Percentiles rank a stretch among this genome's conserved stretches.
phyloP scores from a whole-genome alignment of 2,329 filamentous ascomycete species.

The Grosmannia huntii region DNA sequence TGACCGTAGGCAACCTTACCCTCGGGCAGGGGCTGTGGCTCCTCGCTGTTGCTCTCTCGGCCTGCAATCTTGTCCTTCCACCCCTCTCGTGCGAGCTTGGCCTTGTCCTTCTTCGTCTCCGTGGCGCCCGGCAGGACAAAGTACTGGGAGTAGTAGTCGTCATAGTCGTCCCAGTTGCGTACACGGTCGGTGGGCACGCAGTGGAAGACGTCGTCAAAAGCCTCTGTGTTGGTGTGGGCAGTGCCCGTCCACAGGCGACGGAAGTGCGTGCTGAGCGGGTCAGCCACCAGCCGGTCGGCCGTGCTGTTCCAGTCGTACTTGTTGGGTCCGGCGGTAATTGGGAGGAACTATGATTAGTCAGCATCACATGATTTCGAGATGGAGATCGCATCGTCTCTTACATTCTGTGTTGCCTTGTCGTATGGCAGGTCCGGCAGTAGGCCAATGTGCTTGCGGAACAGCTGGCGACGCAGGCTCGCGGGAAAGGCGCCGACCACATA shows the following conservation, averaged over 20 bases:
- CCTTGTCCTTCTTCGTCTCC: slow-evolving; percentile 24
- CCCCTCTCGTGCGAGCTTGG: slow-evolving; percentile 19
- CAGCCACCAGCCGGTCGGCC: slow-evolving; percentile 55
- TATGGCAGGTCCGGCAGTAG: slow-evolving; percentile 61
- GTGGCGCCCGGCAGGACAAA: slow-evolving; percentile 44
- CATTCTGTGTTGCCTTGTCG: slow-evolving; percentile 54
- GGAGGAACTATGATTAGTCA: slow-evolving; percentile 38
- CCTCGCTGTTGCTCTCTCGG: slow-evolving; percentile 15
- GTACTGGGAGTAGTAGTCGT: slow-evolving; percentile 54
- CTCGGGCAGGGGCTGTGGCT: slow-evolving; percentile 17
- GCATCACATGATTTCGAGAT: neutral
- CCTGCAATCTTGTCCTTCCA: slow-evolving; percentile 6
- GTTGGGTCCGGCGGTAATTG: slow-evolving; percentile 55
- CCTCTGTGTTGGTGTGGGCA: slow-evolving; percentile 65
- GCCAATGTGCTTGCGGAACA: slow-evolving; percentile 85
- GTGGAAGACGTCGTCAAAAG: slow-evolving; percentile 74
- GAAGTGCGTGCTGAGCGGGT: slow-evolving; percentile 60
- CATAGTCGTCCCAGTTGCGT: slow-evolving; percentile 59
- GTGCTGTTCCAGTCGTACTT: slow-evolving; percentile 58
- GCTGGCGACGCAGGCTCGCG: slow-evolving; percentile 63
- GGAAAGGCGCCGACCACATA: slow-evolving; percentile 64
- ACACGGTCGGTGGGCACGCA: slow-evolving; percentile 58
- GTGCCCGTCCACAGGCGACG: slow-evolving; percentile 58
- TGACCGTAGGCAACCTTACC: slow-evolving; percentile 72
- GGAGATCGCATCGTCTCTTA: slow-evolving; percentile 22